Conservation (phyloP, 2,329 filamentous ascomycete species). For the Colletotrichum chrysophilum region DNA sequence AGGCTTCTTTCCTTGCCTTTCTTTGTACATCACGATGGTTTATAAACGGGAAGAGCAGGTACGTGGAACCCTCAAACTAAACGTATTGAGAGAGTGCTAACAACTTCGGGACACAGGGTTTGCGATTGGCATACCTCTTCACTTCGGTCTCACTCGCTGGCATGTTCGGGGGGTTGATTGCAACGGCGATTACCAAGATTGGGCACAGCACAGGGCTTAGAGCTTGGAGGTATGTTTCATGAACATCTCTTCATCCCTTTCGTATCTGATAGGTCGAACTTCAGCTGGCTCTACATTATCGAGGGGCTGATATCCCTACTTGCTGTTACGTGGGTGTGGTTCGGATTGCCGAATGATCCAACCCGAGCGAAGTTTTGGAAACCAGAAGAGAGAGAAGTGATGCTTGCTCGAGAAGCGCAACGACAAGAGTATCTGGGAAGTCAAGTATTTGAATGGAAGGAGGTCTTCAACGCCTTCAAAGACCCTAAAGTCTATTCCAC, state of each 20-base stretch:
- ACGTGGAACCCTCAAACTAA: not conserved
- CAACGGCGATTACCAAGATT: constrained; percentile 41
- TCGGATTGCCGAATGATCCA: constrained; percentile 50
- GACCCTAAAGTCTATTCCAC: constrained; percentile 58
- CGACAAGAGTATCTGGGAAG: constrained; percentile 50
- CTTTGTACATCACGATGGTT: constrained; percentile 25
- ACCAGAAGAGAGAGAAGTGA: constrained; percentile 52
- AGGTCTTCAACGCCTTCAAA: constrained; percentile 49
- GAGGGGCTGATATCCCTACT: constrained; percentile 44
- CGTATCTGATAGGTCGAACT: not conserved
- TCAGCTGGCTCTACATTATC: constrained; percentile 53
- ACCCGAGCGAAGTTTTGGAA: constrained; percentile 52
- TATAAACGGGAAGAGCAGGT: constrained; percentile 6
- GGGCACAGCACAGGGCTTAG: constrained; percentile 48
- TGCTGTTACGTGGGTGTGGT: constrained; percentile 47
- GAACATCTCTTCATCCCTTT: not conserved
- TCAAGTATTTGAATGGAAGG: constrained; percentile 53
- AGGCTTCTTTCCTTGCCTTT: constrained; percentile 33
- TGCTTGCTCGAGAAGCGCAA: constrained; percentile 50
- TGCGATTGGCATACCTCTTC: constrained; percentile 35
- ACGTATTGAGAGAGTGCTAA: not conserved
- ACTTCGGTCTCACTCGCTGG: constrained; percentile 35
- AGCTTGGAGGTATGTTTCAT: constrained; percentile 41
- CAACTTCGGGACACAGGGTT: not conserved
- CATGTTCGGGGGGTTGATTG: constrained; percentile 33